Percentiles rank a stretch among this genome's conserved stretches.
Conservation (phyloP, 2,329 filamentous ascomycete genomes). For the Beauveria caledonica region DNA sequence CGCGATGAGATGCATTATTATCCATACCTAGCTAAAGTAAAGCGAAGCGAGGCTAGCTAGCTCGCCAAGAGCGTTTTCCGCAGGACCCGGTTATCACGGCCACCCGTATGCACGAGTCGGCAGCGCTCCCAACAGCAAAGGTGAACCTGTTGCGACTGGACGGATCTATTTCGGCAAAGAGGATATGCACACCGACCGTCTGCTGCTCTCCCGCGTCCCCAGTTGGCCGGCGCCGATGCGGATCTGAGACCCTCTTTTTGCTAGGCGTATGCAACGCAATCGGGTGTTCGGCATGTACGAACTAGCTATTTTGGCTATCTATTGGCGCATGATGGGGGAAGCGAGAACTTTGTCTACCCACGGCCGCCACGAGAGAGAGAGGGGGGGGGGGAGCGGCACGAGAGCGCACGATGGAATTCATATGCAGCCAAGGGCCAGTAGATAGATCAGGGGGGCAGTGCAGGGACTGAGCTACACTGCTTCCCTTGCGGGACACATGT, state of each 20-base stretch:
- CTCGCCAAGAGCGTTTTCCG: not conserved
- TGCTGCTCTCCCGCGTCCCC: not conserved
- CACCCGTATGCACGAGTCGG: not conserved
- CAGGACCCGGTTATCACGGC: slow-evolving; percentile 2
- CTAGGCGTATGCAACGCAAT: not conserved
- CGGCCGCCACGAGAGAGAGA: not conserved
- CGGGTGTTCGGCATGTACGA: slow-evolving; percentile 6
- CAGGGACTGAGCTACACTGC: not conserved
- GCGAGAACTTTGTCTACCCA: not conserved
- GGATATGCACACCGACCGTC: not conserved
- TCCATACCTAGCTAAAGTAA: not conserved
- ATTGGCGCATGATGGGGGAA: not conserved
- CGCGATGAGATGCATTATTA: too few relatives aligned
- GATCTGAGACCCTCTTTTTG: slow-evolving; percentile 6
- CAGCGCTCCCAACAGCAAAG: not conserved
- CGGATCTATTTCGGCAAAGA: not conserved
- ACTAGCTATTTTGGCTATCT: not conserved
- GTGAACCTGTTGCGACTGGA: not conserved
- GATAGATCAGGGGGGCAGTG: slow-evolving; percentile 1
- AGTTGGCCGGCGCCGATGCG: not conserved
- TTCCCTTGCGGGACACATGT: not conserved
- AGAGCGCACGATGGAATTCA: not conserved
- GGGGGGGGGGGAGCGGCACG: not conserved
- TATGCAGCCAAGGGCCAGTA: not conserved
- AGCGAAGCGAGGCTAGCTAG: too few relatives aligned